Conservation (phyloP, 1,284 basidiomycete species). For the Thecaphora frezii region DNA sequence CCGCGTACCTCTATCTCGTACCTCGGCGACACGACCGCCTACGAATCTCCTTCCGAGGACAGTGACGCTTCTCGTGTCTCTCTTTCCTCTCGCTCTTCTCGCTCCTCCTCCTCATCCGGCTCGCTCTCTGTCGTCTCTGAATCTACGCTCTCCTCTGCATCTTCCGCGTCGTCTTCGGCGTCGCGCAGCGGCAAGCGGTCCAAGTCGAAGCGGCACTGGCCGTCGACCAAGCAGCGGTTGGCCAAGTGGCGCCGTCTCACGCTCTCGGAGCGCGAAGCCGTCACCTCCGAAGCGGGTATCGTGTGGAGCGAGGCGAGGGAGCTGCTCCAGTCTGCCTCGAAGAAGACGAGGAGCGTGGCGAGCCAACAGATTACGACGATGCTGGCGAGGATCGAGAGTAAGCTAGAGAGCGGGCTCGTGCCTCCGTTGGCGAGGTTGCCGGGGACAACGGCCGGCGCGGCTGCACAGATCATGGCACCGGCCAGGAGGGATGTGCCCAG, state of each 20-base stretch:
- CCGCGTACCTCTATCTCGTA: not conserved
- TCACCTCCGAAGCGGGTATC: slow-evolving; percentile 36
- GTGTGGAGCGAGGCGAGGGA: slow-evolving; percentile 28
- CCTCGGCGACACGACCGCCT: not conserved
- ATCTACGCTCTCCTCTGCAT: not conserved
- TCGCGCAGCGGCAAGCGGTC: not conserved
- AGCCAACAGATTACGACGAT: slow-evolving; percentile 17
- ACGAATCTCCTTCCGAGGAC: not conserved
- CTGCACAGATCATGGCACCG: not conserved
- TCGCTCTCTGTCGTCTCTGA: not conserved
- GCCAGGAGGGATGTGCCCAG: slow-evolving; percentile 18
- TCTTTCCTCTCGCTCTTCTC: not conserved
- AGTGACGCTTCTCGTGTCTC: no score
- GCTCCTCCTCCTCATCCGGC: not conserved
- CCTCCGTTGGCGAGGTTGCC: slow-evolving; percentile 28
- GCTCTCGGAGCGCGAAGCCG: slow-evolving; percentile 30
- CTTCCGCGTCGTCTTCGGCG: not conserved
- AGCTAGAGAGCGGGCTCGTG: slow-evolving; percentile 22
- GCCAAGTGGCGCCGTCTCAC: slow-evolving; percentile 33
- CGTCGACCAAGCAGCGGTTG: slow-evolving; percentile 17
- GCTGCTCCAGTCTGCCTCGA: slow-evolving; percentile 30
- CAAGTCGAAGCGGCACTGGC: slow-evolving; percentile 25
- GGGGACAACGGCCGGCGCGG: not conserved
- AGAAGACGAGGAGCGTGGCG: slow-evolving; percentile 29
- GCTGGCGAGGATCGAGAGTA: slow-evolving; percentile 23